phyloP scores from a whole-genome alignment of 495 filamentous ascomycete species.

The Darksidea phi region DNA sequence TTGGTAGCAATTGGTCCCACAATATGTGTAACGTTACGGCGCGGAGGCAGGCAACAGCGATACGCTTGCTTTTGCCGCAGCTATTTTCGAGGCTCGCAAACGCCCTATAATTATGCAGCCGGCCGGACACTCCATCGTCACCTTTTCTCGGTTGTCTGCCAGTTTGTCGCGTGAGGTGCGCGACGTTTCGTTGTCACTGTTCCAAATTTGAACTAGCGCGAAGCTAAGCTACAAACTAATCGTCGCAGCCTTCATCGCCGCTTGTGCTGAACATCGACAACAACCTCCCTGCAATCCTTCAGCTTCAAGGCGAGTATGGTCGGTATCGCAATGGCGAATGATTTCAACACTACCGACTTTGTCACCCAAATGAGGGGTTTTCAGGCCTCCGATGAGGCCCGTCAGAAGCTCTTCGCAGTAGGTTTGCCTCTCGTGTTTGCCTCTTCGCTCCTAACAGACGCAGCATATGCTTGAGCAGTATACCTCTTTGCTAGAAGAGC shows the following conservation, averaged over 20 bases:
- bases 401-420: slow-evolving; percentile 31
- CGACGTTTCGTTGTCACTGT: too few relatives aligned
- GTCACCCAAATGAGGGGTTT: slow-evolving; percentile 32
- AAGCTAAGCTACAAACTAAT: background rate
- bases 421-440: background rate
- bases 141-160: too few relatives aligned
- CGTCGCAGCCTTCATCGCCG: background rate
- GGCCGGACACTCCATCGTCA: too few relatives aligned
- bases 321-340: slow-evolving; percentile 11
- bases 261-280: slow-evolving; percentile 1
- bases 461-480: slow-evolving; percentile 31
- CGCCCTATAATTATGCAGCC: too few relatives aligned
- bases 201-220: background rate
- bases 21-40: too few relatives aligned
- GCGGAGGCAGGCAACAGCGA: too few relatives aligned
- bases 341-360: slow-evolving; percentile 21
- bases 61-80: too few relatives aligned
- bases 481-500: slow-evolving; percentile 14
- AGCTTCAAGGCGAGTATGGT: slow-evolving; percentile 13
- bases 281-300: background rate
- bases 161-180: too few relatives aligned
- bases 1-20: too few relatives aligned
- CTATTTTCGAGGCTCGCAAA: too few relatives aligned
- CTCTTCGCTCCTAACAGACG: background rate
- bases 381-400: slow-evolving; percentile 27